Base-by-base conservation (phyloP, 2,329 filamentous ascomycete genomes). In the Stemphylium vesicarium region DNA sequence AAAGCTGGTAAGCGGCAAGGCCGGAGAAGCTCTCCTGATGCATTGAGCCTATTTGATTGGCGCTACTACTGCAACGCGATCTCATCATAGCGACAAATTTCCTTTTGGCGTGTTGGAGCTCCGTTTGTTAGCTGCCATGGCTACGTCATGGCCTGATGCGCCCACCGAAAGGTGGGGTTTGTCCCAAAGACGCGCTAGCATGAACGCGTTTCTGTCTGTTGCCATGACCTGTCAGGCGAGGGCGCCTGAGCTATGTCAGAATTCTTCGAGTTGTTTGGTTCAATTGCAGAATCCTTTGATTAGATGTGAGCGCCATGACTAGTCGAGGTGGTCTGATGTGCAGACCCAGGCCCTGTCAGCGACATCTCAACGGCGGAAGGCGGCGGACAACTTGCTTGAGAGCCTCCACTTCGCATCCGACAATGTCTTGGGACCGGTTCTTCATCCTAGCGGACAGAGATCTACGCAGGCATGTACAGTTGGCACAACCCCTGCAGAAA, bases 71-170 rank as follows among this genome's bases (percentile, higher is more conserved):
- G 51, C 41, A 55, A 38, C 20, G 43, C 29, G 22, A 58, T 63
- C 57, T 57, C 64, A 62, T 66, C 65, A 66, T 64, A 57, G 55
- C 38, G 51, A 58, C 50, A 60, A 43, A 41, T 50, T 55, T 53
- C 35, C 40, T 59, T 51, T 43, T 42, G 56, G 56, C 57, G 56
- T 56, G 57, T 59, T 59, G 39, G 56, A 57, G 37, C 50, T 46
- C 22, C 38, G 33, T 40, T 44, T 50, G 48, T 24, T 37, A 43
- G 52, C 43, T 59, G 53, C 41, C 48, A 48, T 39, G 31, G 31
- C 35, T 39, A 48, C 50, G 54, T 55, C 48, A 61, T 61, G 47
- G 49, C 15, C 16, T 35, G 45, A 50, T 44, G 41, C 33, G 45
- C 55, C 56, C 57, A 45, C 32, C 42, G 36, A 10, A 36, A 61